phyloP scores from a whole-genome alignment of 1,139 yeast genomes.

The Taiozyma sp. region DNA sequence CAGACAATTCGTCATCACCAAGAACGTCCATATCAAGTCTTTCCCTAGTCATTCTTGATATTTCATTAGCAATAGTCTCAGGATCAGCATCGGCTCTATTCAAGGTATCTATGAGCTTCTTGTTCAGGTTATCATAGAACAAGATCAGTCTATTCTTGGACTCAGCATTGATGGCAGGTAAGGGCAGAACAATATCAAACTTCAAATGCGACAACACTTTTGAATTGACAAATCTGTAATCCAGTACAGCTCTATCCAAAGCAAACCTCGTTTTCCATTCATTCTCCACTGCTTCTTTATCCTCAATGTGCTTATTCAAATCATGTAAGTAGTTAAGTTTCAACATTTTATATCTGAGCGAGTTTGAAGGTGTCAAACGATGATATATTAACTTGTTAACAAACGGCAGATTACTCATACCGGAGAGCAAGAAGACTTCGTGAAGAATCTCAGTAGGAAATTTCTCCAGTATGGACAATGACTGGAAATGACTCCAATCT shows the following conservation, averaged over 20 bases:
- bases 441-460: slow-evolving; percentile 21
- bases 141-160: slow-evolving; percentile 13
- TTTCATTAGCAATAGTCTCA: slow-evolving; percentile 13
- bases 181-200: slow-evolving; percentile 17
- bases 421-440: slow-evolving; percentile 12
- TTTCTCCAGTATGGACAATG: slow-evolving; percentile 11
- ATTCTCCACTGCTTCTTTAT: neutral
- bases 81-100: slow-evolving; percentile 8
- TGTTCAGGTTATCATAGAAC: slow-evolving; percentile 16
- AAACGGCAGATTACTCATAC: slow-evolving; percentile 14
- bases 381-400: slow-evolving; percentile 7
- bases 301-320: slow-evolving; percentile 7
- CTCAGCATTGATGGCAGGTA: slow-evolving; percentile 12
- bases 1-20: slow-evolving; percentile 1
- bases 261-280: slow-evolving; percentile 14
- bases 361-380: slow-evolving; percentile 8
- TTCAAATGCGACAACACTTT: slow-evolving; percentile 6
- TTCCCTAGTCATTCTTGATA: slow-evolving; percentile 17
- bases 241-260: slow-evolving; percentile 12
- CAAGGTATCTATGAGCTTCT: slow-evolving; percentile 14
- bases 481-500: neutral
- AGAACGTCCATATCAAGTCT: slow-evolving; percentile 6
- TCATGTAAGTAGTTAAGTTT: slow-evolving; percentile 10
- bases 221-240: slow-evolving; percentile 12
- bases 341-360: slow-evolving; percentile 11